Evolutionary conservation across 2,329 filamentous ascomycete species (phyloP), one percentile per base, ranked within the genome.

Genomic region (Drechslera avenae): DNA sequence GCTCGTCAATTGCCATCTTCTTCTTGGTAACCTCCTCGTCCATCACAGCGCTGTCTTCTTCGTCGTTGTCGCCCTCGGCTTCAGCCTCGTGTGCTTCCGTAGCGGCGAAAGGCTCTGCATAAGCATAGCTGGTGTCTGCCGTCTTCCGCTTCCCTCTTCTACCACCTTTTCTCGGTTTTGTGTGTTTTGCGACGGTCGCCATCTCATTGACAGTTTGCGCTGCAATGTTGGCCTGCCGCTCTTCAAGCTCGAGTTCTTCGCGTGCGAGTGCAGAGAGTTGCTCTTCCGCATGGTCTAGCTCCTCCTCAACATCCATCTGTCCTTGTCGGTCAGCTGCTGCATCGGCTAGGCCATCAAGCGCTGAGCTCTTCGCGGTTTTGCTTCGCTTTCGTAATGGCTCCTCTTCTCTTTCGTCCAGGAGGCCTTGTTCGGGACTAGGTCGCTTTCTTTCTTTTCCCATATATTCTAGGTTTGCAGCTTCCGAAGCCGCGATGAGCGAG

Each of bases 1-100:
- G 82, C 60, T 91, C 86, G 48, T 91, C 89, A 68, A 92, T 87
- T 0, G 92, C 92, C 28, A 84, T 83, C 67, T 86, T 86, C 76
- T 93, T 94, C 68, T 86, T 86, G 65, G 89, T 84, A 59, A 89
- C 90, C 56, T 76, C 73, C 66, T 75, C 74, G 41, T 75, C 73
- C 7, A 69, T 53, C 6, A 65, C 51, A 30, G 54, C 62, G 31
- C 63, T 64, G 23, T 75, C 71, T 28, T 75, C 72, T n/a, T 74
- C 79, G 9, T 73, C 75, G 35, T 77, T 73, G 17, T 81, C 79
- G 18, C 69, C 77, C 45, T 80, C 80, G n/a, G 64, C 74, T 40
- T 75, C 71, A 37, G 77, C 78, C 37, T 72, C 81, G 84, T 85
- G 69, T 66, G 87, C 84, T 82, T 89, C 86, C 52, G 85, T 83